phyloP scores from a whole-genome alignment of 768 basidiomycete species.

The Xanthoconium purpureum region DNA sequence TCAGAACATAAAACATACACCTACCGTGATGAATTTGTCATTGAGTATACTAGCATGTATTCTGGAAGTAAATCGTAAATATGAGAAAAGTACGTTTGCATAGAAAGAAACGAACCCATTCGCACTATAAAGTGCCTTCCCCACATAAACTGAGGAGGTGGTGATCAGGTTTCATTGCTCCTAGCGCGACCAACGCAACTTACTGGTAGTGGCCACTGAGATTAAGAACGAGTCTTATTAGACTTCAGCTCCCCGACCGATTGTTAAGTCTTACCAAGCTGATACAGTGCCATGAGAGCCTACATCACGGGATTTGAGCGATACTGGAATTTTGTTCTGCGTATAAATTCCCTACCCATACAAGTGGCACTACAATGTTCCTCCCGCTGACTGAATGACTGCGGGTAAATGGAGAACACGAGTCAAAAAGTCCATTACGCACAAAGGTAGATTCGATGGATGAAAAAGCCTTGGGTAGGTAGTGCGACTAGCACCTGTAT shows the following conservation, averaged over 20 bases:
- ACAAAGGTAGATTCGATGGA: constrained; percentile 11
- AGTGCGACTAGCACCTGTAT: background rate
- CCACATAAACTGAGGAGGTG: background rate
- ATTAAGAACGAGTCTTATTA: background rate
- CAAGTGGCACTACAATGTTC: background rate
- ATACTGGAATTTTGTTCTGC: no score
- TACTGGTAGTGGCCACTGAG: constrained; percentile 3
- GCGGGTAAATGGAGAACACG: background rate
- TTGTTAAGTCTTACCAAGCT: constrained; percentile 3
- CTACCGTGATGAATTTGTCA: background rate
- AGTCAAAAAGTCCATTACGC: background rate
- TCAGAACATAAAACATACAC: background rate
- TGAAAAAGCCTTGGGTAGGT: constrained; percentile 5
- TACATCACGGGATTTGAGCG: background rate
- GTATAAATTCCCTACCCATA: constrained; percentile 1
- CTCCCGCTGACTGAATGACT: background rate
- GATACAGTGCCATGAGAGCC: background rate
- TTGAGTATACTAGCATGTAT: background rate
- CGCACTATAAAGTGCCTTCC: background rate
- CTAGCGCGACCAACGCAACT: background rate
- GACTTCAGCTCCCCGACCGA: background rate
- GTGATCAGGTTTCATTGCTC: background rate
- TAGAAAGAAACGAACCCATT: constrained; percentile 3
- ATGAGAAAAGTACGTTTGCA: background rate
- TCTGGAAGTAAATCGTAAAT: background rate